Evolutionary conservation across 805 yeast species (phyloP).

Genomic region (Teunomyces stri): DNA sequence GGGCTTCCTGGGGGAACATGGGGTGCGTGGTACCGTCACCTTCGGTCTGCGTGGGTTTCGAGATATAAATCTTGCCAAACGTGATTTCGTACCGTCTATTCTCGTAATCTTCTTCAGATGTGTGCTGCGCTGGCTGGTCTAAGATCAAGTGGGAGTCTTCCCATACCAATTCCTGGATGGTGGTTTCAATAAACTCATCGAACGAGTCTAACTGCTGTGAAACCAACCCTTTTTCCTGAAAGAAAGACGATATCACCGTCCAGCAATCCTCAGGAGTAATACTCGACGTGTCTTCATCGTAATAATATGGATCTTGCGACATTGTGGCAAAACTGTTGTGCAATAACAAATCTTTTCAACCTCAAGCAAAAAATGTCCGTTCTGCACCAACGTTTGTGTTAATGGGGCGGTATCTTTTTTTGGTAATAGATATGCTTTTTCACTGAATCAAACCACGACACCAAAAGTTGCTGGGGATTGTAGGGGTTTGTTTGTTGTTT

Average conservation of each 20-base stretch:
- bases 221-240: slow-evolving; percentile 93
- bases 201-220: slow-evolving; percentile 98
- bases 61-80: slow-evolving; percentile 95
- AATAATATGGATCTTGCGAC: slow-evolving; percentile 65
- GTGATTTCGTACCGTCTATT: slow-evolving; percentile 92
- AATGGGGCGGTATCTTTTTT: no score
- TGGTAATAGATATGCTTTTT: no score
- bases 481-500: neutral
- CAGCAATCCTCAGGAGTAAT: slow-evolving; percentile 99
- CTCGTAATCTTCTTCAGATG: slow-evolving; percentile 83
- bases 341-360: neutral
- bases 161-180: slow-evolving; percentile 94
- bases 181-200: slow-evolving; percentile 94
- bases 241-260: slow-evolving; percentile 95
- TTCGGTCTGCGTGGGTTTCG: slow-evolving; percentile 97
- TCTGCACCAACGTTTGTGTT: neutral
- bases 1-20: slow-evolving; percentile 96
- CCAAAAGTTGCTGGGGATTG: neutral
- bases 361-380: neutral
- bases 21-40: slow-evolving; percentile 99
- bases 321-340: slow-evolving; percentile 5
- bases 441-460: neutral
- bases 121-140: slow-evolving; percentile 98
- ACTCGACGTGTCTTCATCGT: slow-evolving; percentile 55
- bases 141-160: slow-evolving; percentile 92